Base-by-base conservation (phyloP, 257 asterid genomes). In the Verbena officinalis region DNA sequence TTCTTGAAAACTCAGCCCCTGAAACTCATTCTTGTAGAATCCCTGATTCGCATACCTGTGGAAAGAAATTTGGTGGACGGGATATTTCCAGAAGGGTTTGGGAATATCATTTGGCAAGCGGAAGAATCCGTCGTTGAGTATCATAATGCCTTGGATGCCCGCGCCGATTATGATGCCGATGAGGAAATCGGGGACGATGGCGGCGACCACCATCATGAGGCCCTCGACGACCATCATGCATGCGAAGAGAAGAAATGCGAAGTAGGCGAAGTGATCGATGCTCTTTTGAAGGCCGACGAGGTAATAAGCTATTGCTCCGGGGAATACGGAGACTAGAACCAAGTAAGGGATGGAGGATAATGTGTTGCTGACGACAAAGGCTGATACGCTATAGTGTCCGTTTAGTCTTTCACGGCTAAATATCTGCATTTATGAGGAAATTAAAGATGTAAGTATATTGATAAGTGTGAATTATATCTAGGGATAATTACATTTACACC, bases 171-270 rank as follows among this genome's bases (percentile, higher is more conserved):
- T 78, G 73, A 82, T 55, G 3, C 86, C 81, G 71, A 68, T 65
- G 31, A 81, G 83, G 31, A 71, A 81, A 48, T 77, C 27, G 4
- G 83, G 79, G 43, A 81, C 79, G 11, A 76, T 51, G 27, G 73
- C 71, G 0, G 87, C 84, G 33, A 81, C 78, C 9, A 68, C 63
- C 84, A 83, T 80, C 84, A 80, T 80, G 0, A 83, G 70, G 70
- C 86, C 75, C 61, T 83, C 86, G 1, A 83, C 89, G 20, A 80
- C 14, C 77, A 83, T 70, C 84, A 75, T 75, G 15, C 77, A 74
- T 1, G 55, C 9, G 55, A 83, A 75, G 19, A 83, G 67, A 0
- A 80, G 73, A n/a, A 70, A 38, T 0, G 75, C n/a, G 31, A 83
- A 83, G 54, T 73, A 80, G 22, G 60, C 24, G 23, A 80, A 83